phyloP scores from a whole-genome alignment of 2,329 filamentous ascomycete species.

The Cladosporium sp. region DNA sequence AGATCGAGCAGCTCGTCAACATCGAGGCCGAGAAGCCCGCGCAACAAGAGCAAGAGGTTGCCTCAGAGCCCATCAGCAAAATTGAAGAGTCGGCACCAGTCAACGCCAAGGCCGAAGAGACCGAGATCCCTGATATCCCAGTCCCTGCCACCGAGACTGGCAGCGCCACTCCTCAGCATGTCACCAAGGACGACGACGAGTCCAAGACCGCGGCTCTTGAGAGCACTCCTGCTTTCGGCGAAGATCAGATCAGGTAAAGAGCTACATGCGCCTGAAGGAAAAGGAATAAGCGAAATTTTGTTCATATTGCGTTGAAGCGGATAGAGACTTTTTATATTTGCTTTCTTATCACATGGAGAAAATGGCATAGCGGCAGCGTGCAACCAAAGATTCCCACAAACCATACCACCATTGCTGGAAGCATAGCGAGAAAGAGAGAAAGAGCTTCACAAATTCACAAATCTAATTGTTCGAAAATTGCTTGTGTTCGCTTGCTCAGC shows the following conservation, averaged over 20 bases:
- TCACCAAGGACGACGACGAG: slow-evolving; percentile 3
- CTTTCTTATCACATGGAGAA: neutral
- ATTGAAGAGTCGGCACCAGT: neutral
- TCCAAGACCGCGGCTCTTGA: slow-evolving; percentile 10
- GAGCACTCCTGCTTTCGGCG: slow-evolving; percentile 16
- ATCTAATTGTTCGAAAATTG: too few species aligned
- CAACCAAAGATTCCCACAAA: too few species aligned
- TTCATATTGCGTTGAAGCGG: neutral
- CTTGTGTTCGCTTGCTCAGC: too few species aligned
- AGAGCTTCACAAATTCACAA: too few species aligned
- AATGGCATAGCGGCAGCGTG: neutral
- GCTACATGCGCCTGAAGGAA: neutral
- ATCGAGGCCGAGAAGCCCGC: neutral
- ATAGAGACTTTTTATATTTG: neutral
- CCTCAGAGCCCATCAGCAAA: neutral
- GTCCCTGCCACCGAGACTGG: slow-evolving; percentile 7
- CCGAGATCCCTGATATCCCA: neutral
- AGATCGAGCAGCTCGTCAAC: too few species aligned
- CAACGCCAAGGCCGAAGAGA: neutral
- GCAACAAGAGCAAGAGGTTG: neutral
- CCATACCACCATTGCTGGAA: too few species aligned
- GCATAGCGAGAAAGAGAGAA: too few species aligned
- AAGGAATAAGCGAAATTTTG: neutral
- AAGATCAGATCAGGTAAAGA: slow-evolving; percentile 5
- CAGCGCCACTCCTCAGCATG: neutral